Conservation (phyloP, 495 filamentous ascomycete species). For the Bacidia gigantensis region DNA sequence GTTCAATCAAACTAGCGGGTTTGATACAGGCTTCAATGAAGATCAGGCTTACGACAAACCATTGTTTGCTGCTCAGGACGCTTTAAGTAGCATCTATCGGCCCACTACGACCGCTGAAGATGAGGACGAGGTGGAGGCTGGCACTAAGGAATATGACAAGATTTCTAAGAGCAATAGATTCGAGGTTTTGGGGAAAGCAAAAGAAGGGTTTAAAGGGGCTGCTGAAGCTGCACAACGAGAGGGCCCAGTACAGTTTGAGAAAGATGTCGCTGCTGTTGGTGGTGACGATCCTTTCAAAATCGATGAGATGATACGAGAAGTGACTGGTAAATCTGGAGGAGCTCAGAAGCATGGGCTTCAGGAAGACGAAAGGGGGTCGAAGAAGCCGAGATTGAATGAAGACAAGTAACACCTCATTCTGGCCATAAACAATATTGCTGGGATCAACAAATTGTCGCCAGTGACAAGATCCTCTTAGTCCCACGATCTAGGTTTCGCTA, state of each 20-base stretch:
- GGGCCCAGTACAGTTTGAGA: conserved; percentile 97
- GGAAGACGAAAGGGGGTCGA: conserved; percentile 55
- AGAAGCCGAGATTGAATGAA: conserved; percentile 60
- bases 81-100: conserved; percentile 87
- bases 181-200: conserved; percentile 76
- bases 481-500: too few species aligned
- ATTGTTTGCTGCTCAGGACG: conserved; percentile 91
- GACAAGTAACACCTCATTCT: not conserved
- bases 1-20: conserved; percentile 87
- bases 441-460: too few species aligned
- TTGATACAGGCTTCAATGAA: conserved; percentile 87
- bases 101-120: conserved; percentile 54
- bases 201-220: conserved; percentile 74
- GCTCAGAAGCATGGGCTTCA: conserved; percentile 79
- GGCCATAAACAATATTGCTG: not conserved
- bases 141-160: conserved; percentile 68
- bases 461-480: too few species aligned
- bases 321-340: conserved; percentile 39
- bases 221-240: conserved; percentile 77
- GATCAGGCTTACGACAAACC: conserved; percentile 97
- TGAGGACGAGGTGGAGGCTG: conserved; percentile 66
- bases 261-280: conserved; percentile 41
- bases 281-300: conserved; percentile 89
- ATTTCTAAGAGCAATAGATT: conserved; percentile 75
- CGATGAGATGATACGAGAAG: conserved; percentile 80